These are phyloP conservation scores for Mrakia gelida DNA, from an alignment of 768 basidiomycete species.

Conservation along the genomic window DNA sequence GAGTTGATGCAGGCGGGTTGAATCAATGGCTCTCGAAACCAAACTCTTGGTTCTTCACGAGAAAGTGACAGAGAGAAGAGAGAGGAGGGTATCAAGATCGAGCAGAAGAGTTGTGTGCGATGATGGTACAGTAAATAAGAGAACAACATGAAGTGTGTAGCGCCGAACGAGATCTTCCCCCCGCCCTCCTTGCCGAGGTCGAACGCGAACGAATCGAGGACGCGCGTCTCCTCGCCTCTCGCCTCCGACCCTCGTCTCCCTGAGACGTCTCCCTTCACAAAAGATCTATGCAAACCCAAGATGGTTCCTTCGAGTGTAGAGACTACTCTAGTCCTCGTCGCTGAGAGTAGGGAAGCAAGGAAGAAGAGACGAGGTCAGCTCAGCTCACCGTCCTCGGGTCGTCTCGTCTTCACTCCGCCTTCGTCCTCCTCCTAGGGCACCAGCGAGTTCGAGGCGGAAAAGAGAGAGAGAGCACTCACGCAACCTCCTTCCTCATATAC, in stretches of 20 bases:
- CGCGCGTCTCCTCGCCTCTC: neutral
- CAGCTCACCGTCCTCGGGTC: neutral
- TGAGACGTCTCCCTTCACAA: too few relatives aligned
- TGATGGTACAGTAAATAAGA: neutral
- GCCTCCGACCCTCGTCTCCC: neutral
- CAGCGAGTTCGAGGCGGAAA: neutral
- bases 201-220: neutral
- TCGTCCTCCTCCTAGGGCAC: neutral
- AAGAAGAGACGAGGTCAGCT: neutral
- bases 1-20: slow-evolving; percentile 18
- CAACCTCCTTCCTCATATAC: slow-evolving; percentile 36
- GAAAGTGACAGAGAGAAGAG: neutral
- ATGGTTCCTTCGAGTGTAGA: too few relatives aligned
- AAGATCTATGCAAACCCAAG: too few relatives aligned
- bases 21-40: neutral
- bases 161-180: neutral
- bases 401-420: too few relatives aligned
- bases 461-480: slow-evolving; percentile 16
- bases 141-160: neutral
- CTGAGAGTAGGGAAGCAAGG: neutral
- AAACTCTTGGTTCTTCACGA: neutral
- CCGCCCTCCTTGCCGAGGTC: too few relatives aligned
- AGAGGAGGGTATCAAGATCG: neutral
- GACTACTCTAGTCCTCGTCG: slow-evolving; percentile 3
- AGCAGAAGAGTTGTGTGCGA: neutral